phyloP scores from a whole-genome alignment of 177 flowering plant species.

The Vitis hybrid region DNA sequence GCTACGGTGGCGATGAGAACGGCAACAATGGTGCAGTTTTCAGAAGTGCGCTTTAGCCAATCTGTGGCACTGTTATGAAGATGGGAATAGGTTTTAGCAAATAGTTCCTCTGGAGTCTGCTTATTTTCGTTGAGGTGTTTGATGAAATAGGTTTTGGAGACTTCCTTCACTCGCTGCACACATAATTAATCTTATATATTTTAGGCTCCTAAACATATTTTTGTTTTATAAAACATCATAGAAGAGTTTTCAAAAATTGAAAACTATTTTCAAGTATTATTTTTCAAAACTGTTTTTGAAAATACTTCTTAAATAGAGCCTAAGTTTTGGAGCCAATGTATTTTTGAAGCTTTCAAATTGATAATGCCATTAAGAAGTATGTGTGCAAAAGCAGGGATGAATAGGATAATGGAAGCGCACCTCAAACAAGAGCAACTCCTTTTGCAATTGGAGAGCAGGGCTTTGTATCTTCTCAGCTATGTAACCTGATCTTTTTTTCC shows the following conservation, averaged over 20 bases:
- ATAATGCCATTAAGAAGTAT: not conserved
- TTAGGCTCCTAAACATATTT: too few relatives aligned
- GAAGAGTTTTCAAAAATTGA: not conserved
- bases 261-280: not conserved
- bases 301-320: not conserved
- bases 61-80: constrained; percentile 10
- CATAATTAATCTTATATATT: too few relatives aligned
- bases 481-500: too few relatives aligned
- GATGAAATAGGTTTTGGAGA: not conserved
- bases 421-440: constrained; percentile 19
- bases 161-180: constrained; percentile 5
- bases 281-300: not conserved
- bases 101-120: constrained; percentile 12
- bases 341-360: not conserved
- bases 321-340: too few relatives aligned
- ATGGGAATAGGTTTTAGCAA: constrained; percentile 2
- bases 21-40: constrained; percentile 26
- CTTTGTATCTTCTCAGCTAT: too few relatives aligned
- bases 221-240: not conserved
- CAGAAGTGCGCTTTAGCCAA: constrained; percentile 27
- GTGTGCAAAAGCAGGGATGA: not conserved
- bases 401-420: not conserved
- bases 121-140: constrained; percentile 1
- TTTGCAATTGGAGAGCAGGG: constrained; percentile 15
- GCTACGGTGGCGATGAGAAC: constrained; percentile 37